Evolutionary conservation across 139 green algal species (phyloP), one percentile per base, ranked within the genome.

Genomic region (Coccomyxa sp.): DNA sequence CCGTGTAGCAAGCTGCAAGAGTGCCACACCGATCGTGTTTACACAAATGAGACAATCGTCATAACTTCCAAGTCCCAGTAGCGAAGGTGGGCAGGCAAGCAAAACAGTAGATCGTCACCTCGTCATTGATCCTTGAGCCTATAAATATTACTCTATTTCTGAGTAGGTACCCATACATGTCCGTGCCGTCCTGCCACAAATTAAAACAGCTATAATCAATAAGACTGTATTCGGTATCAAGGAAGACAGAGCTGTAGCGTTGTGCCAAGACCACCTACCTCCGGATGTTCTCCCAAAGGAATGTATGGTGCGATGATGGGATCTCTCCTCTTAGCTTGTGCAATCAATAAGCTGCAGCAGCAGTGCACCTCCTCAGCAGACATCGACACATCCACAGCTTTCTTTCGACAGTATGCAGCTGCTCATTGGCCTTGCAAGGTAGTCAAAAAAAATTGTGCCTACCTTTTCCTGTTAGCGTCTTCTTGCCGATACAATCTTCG

Each of bases 121-220:
- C 89, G 82, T 97, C 95, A 82, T 95, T 95, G 68, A 99, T 92
- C 71, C 95, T 93, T 51, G 88, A 85, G 10, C 90, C 90, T 4
- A 98, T 66, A 86, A 98, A 98, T 66, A 98, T 93, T 88, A 98
- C 97, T 45, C 96, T 89, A 79, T 98, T 95, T 1, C 88, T 84
- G 28, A 97, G 83, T 15, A 98, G 86, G 89, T 97, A 94, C 79
- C 89, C 90, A 75, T 92, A 93, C 79, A 98, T 89, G 87, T 98
- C 95, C 51, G 94, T 90, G n/a, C 82, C 87, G 27, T 89, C 88
- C 91, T 94, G 91, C 76, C 32, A 28, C 18, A 80, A 12, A 66
- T 1, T 0, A 16, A n/a, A 27, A 28, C 76, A 58, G 9, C 1
- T 17, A 80, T 16, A 66, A n/a, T 14, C 76, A 63, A 1, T 31